Percentiles rank a stretch among this genome's conserved stretches.
phyloP scores from a whole-genome alignment of 2,329 filamentous ascomycete species.

The Verticillium isaacii region DNA sequence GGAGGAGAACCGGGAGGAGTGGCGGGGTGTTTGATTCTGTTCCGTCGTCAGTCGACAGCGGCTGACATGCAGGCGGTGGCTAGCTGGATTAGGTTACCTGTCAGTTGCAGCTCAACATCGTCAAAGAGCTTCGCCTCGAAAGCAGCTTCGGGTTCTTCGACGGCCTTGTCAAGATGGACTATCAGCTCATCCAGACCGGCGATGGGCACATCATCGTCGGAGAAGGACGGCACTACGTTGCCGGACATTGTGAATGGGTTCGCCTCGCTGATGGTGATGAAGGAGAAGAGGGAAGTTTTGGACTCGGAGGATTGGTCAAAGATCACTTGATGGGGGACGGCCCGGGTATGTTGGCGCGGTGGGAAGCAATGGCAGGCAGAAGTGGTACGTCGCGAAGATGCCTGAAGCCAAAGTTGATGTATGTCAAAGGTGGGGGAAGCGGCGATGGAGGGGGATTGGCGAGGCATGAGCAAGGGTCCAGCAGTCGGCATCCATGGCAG shows the following conservation, averaged over 20 bases:
- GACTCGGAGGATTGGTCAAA: too few species aligned
- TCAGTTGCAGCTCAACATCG: constrained; percentile 54
- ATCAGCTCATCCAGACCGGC: constrained; percentile 49
- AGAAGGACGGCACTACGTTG: constrained; percentile 29
- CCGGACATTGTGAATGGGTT: constrained; percentile 18
- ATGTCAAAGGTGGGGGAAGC: background rate
- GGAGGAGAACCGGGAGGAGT: constrained; percentile 47
- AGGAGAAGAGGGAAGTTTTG: too few species aligned
- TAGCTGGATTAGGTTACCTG: constrained; percentile 28
- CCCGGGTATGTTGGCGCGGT: too few species aligned
- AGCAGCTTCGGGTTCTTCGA: constrained; percentile 33
- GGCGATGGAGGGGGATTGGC: background rate
- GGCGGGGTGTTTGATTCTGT: constrained; percentile 47
- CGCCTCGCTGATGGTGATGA: too few species aligned
- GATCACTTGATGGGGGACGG: too few species aligned
- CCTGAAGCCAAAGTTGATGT: background rate
- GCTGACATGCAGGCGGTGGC: background rate
- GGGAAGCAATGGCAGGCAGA: background rate
- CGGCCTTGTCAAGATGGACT: constrained; percentile 46
- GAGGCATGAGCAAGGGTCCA: background rate
- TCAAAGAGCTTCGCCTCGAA: constrained; percentile 51
- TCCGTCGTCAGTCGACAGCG: background rate
- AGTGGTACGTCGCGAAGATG: background rate
- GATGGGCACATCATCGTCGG: constrained; percentile 39
- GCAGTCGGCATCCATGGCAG: background rate